These are phyloP conservation scores for Mucor circinelloides DNA, from an alignment of 371 early-diverging fungal genomes.

Conservation along the genomic window DNA sequence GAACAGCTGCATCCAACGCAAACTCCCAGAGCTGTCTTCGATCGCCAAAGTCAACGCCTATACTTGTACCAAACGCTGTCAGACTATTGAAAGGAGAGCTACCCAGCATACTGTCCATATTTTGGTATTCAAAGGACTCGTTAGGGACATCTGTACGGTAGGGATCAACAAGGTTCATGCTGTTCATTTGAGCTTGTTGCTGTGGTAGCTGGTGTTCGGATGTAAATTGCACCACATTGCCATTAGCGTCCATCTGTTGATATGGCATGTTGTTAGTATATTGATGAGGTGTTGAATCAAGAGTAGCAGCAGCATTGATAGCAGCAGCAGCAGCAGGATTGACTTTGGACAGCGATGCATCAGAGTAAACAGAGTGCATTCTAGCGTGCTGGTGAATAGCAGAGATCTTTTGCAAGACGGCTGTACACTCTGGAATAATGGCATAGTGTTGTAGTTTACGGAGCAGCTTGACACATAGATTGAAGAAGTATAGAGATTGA, in stretches of 20 bases:
- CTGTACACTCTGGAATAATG: slow-evolving; percentile 13
- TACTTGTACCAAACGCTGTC: neutral
- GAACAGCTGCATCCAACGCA: neutral
- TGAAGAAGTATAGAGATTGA: slow-evolving; percentile 11
- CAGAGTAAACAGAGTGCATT: neutral
- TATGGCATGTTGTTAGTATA: neutral
- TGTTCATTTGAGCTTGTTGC: neutral
- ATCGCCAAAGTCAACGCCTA: slow-evolving; percentile 14
- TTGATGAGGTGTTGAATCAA: neutral
- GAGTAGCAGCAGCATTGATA: neutral
- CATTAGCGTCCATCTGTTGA: neutral
- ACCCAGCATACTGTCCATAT: neutral
- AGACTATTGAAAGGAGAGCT: neutral
- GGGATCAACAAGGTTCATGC: neutral
- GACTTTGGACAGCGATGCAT: neutral
- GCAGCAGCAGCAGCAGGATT: neutral
- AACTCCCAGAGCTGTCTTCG: slow-evolving; percentile 13
- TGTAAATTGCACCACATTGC: neutral
- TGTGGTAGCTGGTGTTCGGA: neutral
- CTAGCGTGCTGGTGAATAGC: neutral
- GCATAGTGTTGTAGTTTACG: slow-evolving; percentile 7
- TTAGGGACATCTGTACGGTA: neutral
- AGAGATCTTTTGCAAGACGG: slow-evolving; percentile 15
- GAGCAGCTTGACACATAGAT: neutral
- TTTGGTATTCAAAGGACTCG: neutral